These are phyloP conservation scores for Cucurbita moschata DNA, from an alignment of 306 rosid genomes.

Conservation along the genomic window DNA sequence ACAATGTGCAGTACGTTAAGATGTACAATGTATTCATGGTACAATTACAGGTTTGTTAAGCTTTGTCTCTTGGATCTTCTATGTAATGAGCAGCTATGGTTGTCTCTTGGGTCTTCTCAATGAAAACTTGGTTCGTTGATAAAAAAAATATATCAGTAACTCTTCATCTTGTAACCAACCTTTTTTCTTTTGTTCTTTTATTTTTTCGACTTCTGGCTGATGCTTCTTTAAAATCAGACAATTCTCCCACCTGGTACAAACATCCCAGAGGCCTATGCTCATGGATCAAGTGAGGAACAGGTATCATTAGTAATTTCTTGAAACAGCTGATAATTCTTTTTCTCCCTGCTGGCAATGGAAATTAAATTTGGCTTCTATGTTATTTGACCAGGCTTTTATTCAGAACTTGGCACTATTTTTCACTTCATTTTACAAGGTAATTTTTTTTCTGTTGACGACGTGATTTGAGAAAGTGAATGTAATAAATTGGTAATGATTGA, in stretches of 20 bases:
- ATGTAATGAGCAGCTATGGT: neutral
- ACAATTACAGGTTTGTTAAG: slow-evolving; percentile 67
- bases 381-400: slow-evolving; percentile 56
- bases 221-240: slow-evolving; percentile 22
- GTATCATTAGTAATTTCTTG: slow-evolving; percentile 16
- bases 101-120: neutral
- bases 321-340: neutral
- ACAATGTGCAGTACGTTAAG: slow-evolving; percentile 62
- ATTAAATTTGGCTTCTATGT: slow-evolving; percentile 1
- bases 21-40: slow-evolving; percentile 83
- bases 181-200: neutral
- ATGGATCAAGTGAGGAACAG: slow-evolving; percentile 83
- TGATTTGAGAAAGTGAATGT: neutral
- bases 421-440: slow-evolving; percentile 82
- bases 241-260: slow-evolving; percentile 70
- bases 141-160: neutral
- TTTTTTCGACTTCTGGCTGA: neutral
- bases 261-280: slow-evolving; percentile 79
- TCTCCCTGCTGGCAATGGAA: neutral
- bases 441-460: slow-evolving; percentile 4
- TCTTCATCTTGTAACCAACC: neutral
- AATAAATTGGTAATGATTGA: neutral
- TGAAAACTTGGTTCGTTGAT: neutral
- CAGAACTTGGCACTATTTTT: slow-evolving; percentile 90
- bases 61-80: neutral